Conservation (phyloP, 2,329 filamentous ascomycete species). For the Fusarium nanum region DNA sequence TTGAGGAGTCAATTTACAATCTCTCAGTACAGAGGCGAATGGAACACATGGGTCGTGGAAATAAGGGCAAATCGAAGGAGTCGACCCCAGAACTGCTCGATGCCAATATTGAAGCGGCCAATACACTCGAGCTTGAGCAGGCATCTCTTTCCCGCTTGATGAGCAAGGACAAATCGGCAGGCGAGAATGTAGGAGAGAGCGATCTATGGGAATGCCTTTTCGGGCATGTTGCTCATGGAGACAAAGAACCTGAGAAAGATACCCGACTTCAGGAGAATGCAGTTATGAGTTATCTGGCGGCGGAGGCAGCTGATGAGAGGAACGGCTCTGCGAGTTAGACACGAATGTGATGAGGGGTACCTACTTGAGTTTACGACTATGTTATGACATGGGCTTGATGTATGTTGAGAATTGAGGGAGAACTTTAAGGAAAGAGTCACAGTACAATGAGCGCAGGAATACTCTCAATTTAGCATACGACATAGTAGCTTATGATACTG, state of each 20-base stretch:
- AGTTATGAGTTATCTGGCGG: slow-evolving; percentile 58
- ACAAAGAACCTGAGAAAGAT: slow-evolving; percentile 42
- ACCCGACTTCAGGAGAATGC: slow-evolving; percentile 49
- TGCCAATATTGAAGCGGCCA: slow-evolving; percentile 79
- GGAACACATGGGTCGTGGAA: slow-evolving; percentile 72
- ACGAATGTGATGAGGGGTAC: neutral
- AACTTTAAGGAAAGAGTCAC: neutral
- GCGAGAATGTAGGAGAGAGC: slow-evolving; percentile 80
- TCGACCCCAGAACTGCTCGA: slow-evolving; percentile 64
- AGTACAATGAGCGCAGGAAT: neutral
- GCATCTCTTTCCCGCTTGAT: slow-evolving; percentile 77
- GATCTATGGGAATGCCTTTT: slow-evolving; percentile 94
- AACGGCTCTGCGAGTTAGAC: slow-evolving; percentile 13
- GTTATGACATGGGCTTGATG: neutral
- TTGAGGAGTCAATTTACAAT: slow-evolving; percentile 92
- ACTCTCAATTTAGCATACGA: neutral
- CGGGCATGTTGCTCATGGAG: slow-evolving; percentile 62
- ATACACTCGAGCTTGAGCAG: slow-evolving; percentile 84
- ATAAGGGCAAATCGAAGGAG: slow-evolving; percentile 56
- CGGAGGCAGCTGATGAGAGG: slow-evolving; percentile 58
- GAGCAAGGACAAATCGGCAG: slow-evolving; percentile 74
- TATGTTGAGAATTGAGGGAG: neutral
- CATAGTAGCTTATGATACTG: neutral
- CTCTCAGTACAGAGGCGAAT: slow-evolving; percentile 83
- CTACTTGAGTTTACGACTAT: neutral